Base-by-base conservation (phyloP, 2,329 filamentous ascomycete species). In the Penicillium sp. region DNA sequence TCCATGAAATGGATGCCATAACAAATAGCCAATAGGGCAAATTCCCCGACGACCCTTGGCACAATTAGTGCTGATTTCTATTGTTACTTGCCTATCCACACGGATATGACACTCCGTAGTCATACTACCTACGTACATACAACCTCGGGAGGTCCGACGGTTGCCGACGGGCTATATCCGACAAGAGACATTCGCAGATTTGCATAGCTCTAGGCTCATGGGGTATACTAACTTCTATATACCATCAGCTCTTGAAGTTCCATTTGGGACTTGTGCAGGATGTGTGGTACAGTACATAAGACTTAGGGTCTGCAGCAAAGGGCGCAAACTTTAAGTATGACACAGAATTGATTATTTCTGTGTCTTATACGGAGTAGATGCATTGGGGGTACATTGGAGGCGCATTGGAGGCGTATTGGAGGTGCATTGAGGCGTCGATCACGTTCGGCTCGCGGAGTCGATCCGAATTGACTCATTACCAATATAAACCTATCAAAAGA, bases 241-340 rank as follows among this genome's bases (percentile, higher is more conserved):
- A 22, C 22, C 22, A 3, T 22, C 22, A 22, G 22, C 22, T 22
- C 22, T 22, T 50, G 47, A 31, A 22, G 17, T 16, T 19, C n/a
- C 2, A 38, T 28, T 49, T 9, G n/a, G 6, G 37, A 17, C 30
- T 16, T 17, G 30, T 53, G 28, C 6, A 35, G 36, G 10, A 2
- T 25, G 40, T 16, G n/a, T 36, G 7, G 7, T 8, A 12, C 7
- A 16, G 28, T 17, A 14, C 38, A 19, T 22, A 16, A 37, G 30
- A 31, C 19, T 19, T n/a, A 2, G 5, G 19, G 33, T 38, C 26
- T 30, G 7, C 45, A 16, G 12, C 16, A n/a, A 45, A 55, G 33
- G 53, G 40, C 33, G 46, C 38, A 16, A 55, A 55, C 53, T 55
- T 33, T 33, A 51, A 45, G 26, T 41, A n/a, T 51, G 53, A 51